Percentiles rank a stretch among this genome's conserved stretches.
Conservation (phyloP, 2,329 filamentous ascomycete genomes). For the Exophiala oligosperma region DNA sequence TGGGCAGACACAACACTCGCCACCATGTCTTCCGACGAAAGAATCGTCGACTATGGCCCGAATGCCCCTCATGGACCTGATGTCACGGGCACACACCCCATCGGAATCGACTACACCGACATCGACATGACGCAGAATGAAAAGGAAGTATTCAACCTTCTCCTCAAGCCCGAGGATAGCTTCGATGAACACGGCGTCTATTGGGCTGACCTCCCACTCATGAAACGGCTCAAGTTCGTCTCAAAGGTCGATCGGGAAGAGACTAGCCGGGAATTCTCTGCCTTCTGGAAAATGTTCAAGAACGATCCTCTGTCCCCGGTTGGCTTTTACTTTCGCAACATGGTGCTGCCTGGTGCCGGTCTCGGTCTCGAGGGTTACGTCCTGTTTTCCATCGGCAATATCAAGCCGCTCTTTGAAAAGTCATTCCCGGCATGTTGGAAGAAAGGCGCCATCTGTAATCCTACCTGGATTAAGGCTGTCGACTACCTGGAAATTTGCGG, state of each 20-base stretch:
- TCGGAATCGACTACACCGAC: slow-evolving; percentile 37
- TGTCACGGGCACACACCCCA: slow-evolving; percentile 45
- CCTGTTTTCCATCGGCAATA: slow-evolving; percentile 93
- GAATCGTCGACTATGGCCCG: slow-evolving; percentile 22
- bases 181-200: slow-evolving; percentile 82
- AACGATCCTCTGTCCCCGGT: slow-evolving; percentile 80
- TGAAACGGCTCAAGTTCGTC: slow-evolving; percentile 73
- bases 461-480: slow-evolving; percentile 79
- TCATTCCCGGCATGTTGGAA: slow-evolving; percentile 81
- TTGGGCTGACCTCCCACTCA: slow-evolving; percentile 83
- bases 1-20: neutral
- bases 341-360: slow-evolving; percentile 88
- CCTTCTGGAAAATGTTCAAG: slow-evolving; percentile 79
- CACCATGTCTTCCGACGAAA: slow-evolving; percentile 17
- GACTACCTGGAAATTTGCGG: slow-evolving; percentile 91
- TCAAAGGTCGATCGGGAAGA: slow-evolving; percentile 70
- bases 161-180: slow-evolving; percentile 85
- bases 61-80: slow-evolving; percentile 49
- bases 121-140: slow-evolving; percentile 58
- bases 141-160: slow-evolving; percentile 67
- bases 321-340: slow-evolving; percentile 85
- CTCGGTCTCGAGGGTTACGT: slow-evolving; percentile 93
- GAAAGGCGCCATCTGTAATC: slow-evolving; percentile 63
- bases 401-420: slow-evolving; percentile 75
- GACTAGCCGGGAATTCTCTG: slow-evolving; percentile 63